Evolutionary conservation across 2,329 filamentous ascomycete species (phyloP).

Genomic region (Penicillium hesseltinei): DNA sequence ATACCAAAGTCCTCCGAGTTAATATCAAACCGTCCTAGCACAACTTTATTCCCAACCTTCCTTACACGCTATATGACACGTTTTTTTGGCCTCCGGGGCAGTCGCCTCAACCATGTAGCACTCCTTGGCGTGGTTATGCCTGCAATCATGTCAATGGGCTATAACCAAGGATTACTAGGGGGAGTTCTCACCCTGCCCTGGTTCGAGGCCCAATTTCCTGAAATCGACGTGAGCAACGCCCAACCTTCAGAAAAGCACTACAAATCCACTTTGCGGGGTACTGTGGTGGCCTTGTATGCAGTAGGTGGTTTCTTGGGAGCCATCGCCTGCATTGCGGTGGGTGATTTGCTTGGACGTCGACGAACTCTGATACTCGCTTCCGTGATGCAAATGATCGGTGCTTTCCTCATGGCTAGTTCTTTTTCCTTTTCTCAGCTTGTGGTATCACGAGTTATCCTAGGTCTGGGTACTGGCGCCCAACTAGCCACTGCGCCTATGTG

Average conservation of each 20-base stretch:
- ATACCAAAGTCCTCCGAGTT: not conserved
- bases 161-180: conserved; percentile 17
- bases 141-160: conserved; percentile 14
- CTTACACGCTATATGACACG: conserved; percentile 6
- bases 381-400: conserved; percentile 10
- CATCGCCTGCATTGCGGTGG: conserved; percentile 13
- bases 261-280: conserved; percentile 12
- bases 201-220: conserved; percentile 13
- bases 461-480: conserved; percentile 11
- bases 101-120: conserved; percentile 12
- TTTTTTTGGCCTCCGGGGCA: conserved; percentile 16
- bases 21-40: not conserved
- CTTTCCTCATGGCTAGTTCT: conserved; percentile 12
- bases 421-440: conserved; percentile 13
- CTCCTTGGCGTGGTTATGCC: conserved; percentile 16
- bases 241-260: conserved; percentile 3
- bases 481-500: conserved; percentile 16
- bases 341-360: conserved; percentile 14
- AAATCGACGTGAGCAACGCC: conserved; percentile 11
- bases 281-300: conserved; percentile 16
- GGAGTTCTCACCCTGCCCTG: conserved; percentile 16
- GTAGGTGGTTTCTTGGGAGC: conserved; percentile 15
- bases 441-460: conserved; percentile 13
- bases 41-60: not conserved
- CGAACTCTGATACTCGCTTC: conserved; percentile 11